Percentiles rank a stretch among this genome's conserved stretches.
phyloP scores from a whole-genome alignment of 352 stramenopile species.

The Pseudoperonospora humuli region DNA sequence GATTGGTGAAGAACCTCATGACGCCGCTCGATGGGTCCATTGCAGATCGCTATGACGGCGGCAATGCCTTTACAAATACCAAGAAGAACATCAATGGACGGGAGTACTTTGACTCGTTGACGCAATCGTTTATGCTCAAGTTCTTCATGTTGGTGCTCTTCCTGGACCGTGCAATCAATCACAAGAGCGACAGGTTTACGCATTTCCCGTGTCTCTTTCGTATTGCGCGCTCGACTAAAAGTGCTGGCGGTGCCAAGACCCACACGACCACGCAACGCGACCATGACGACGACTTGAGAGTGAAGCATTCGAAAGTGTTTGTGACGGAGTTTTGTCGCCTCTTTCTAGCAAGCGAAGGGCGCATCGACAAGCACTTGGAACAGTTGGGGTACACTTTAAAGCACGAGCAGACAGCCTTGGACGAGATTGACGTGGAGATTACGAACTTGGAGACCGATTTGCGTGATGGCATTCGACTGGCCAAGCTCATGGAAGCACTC shows the following conservation, averaged over 20 bases:
- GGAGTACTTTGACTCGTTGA: conserved; percentile 79
- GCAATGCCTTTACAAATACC: conserved; percentile 39
- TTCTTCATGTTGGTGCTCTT: conserved; percentile 92
- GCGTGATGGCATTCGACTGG: conserved; percentile 92
- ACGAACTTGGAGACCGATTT: conserved; percentile 91
- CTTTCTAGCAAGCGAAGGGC: conserved; percentile 90
- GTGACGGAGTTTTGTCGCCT: conserved; percentile 89
- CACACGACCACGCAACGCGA: conserved; percentile 3
- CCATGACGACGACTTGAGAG: conserved; percentile 16
- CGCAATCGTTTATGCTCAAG: conserved; percentile 83
- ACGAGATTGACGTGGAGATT: conserved; percentile 93
- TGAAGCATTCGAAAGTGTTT: conserved; percentile 90
- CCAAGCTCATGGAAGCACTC: conserved; percentile 89
- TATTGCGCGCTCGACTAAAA: conserved; percentile 20
- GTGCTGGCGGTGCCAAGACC: not conserved
- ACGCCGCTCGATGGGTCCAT: conserved; percentile 54
- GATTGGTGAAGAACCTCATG: conserved; percentile 64
- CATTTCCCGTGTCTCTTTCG: conserved; percentile 88
- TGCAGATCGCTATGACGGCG: conserved; percentile 24
- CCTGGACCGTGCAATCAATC: conserved; percentile 81
- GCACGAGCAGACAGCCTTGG: conserved; percentile 89
- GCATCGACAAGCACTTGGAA: conserved; percentile 91
- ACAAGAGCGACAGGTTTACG: conserved; percentile 68
- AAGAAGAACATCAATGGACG: conserved; percentile 70
- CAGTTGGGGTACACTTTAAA: conserved; percentile 80